These are phyloP conservation scores for Pyrenochaeta sp. DNA, from an alignment of 2,329 filamentous ascomycete genomes.

Conservation along the genomic window DNA sequence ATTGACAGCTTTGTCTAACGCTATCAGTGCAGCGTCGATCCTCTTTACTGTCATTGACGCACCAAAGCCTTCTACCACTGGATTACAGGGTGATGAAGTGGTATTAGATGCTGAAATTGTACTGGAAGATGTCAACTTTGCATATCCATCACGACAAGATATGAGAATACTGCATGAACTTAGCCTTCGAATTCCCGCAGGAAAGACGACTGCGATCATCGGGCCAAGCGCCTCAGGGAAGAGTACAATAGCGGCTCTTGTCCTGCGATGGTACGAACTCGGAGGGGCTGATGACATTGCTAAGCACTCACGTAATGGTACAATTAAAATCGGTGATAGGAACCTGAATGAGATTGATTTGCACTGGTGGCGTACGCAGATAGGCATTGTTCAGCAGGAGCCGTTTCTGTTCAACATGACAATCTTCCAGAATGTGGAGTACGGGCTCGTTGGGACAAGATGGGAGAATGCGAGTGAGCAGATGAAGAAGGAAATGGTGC, in stretches of 20 bases:
- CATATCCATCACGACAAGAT: conserved; percentile 67
- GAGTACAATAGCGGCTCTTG: conserved; percentile 87
- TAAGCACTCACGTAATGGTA: conserved; percentile 31
- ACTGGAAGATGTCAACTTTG: conserved; percentile 30
- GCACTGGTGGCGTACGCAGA: conserved; percentile 87
- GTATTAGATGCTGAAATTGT: conserved; percentile 32
- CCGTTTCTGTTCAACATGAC: conserved; percentile 87
- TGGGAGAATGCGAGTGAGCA: conserved; percentile 56
- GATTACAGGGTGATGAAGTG: conserved; percentile 19
- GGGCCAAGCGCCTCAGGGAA: conserved; percentile 93
- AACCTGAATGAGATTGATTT: conserved; percentile 82
- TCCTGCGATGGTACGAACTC: conserved; percentile 84
- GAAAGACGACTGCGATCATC: conserved; percentile 92
- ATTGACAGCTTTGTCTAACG: conserved; percentile 23
- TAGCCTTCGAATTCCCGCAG: conserved; percentile 77
- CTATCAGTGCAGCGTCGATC: conserved; percentile 27
- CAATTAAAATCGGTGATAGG: conserved; percentile 26
- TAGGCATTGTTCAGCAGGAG: conserved; percentile 90
- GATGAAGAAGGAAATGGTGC: conserved; percentile 71
- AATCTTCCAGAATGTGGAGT: conserved; percentile 86
- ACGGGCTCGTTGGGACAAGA: conserved; percentile 77
- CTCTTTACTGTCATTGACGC: conserved; percentile 38
- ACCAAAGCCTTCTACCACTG: conserved; percentile 20
- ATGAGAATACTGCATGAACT: conserved; percentile 86
- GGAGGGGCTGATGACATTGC: conserved; percentile 19